Evolutionary conservation across 148 eudicot genomes (phyloP), one percentile per base, ranked within the genome.

Genomic region (Rhododendron ovatum): DNA sequence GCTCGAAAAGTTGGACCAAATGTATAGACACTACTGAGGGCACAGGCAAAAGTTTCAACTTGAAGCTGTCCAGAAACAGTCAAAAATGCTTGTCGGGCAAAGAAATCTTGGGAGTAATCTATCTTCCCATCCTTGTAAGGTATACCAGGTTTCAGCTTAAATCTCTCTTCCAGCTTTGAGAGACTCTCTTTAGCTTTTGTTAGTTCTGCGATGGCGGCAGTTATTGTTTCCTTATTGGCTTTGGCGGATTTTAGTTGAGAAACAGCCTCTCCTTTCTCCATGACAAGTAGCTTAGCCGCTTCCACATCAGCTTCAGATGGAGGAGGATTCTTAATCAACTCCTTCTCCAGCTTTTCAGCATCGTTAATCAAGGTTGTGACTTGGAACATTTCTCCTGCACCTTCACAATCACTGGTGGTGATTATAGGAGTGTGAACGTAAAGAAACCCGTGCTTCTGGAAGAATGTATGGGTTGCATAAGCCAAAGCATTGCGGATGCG

Each of bases 321-420:
- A 83, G 98, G 89, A 84, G 98, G 96, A 80, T 84, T 94, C 84
- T 91, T 92, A 83, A 86, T 92, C 89, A 96, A 84, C 57, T 96
- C 98, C 90, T 93, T 94, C 92, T 94, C 99, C 61, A 93, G 47
- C 88, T 83, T 95, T 17, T 96, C 99, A 0, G 95, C 90, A 59
- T 94, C 98, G 26, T 45, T 95, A 73, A 96, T 90, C 88, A 96
- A 85, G 14, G 98, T 94, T 55, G 99, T 95, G 69, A 95, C 98
- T 92, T 96, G 99, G 88, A 96, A 96, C 98, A 94, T 95, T 92
- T 96, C 99, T 39, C 99, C 99, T 57, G 99, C 98, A 26, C 99
- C 99, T 92, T 96, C 99, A 90, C 99, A 96, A 84, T 96, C 99
- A 88, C 98, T 96, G 26, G 99, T 96, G 50, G 98, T 95, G 84